phyloP scores from a whole-genome alignment of 192 early-diverging fungal genomes.

The Coemansia sp. region DNA sequence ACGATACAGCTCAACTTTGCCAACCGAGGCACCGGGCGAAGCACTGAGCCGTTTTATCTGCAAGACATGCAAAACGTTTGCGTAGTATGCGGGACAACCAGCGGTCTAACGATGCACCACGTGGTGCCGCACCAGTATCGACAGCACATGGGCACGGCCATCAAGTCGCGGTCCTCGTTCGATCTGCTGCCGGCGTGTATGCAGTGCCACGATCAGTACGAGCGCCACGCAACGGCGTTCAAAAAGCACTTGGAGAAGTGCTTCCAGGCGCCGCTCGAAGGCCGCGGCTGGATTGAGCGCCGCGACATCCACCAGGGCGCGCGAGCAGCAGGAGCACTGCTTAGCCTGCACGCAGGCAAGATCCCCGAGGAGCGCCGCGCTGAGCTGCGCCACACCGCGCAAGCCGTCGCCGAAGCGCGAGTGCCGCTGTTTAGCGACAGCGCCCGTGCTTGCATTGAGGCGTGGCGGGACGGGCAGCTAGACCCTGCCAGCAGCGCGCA shows the following conservation, averaged over 20 bases:
- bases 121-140: conserved; percentile 51
- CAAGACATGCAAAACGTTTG: conserved; percentile 55
- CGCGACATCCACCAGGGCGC: conserved; percentile 19
- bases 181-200: conserved; percentile 50
- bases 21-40: conserved; percentile 44
- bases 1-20: conserved; percentile 54
- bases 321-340: conserved; percentile 37
- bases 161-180: conserved; percentile 50
- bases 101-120: conserved; percentile 44
- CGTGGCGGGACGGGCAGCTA: not conserved
- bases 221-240: conserved; percentile 24
- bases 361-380: conserved; percentile 21
- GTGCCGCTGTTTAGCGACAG: conserved; percentile 6
- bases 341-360: not conserved
- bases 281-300: conserved; percentile 46
- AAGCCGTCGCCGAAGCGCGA: not conserved
- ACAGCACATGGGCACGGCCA: conserved; percentile 28
- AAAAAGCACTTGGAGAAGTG: conserved; percentile 39
- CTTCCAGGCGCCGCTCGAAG: conserved; percentile 43
- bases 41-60: conserved; percentile 44
- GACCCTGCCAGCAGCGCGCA: not conserved
- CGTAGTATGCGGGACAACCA: conserved; percentile 19
- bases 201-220: conserved; percentile 46
- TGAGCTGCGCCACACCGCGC: conserved; percentile 9
- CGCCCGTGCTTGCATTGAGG: not conserved